phyloP scores from a whole-genome alignment of 148 eudicot genomes.

The Cornus kousa region DNA sequence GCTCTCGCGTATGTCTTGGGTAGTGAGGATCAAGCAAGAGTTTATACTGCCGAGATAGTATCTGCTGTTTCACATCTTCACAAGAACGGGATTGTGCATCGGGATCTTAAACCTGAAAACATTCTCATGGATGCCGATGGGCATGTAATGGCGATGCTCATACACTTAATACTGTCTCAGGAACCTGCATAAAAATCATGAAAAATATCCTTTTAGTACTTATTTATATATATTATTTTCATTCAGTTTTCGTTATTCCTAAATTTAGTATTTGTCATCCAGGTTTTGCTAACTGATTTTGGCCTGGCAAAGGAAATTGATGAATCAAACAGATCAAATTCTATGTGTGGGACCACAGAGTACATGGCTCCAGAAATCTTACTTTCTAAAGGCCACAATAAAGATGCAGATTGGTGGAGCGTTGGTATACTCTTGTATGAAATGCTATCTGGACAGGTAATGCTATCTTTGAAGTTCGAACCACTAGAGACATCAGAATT shows the following conservation, averaged over 20 bases:
- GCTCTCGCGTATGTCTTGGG: constrained; percentile 34
- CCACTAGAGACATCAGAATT: not conserved
- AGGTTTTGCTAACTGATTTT: constrained; percentile 88
- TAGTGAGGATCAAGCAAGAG: constrained; percentile 91
- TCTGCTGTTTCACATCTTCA: constrained; percentile 94
- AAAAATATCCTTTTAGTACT: not conserved
- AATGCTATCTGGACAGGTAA: constrained; percentile 84
- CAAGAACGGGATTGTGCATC: constrained; percentile 86
- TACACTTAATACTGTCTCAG: constrained; percentile 3
- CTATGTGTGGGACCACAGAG: constrained; percentile 90
- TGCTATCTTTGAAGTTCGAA: not conserved
- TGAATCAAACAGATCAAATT: constrained; percentile 80
- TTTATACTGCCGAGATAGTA: constrained; percentile 87
- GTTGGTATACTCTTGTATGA: constrained; percentile 82
- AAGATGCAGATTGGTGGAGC: constrained; percentile 98
- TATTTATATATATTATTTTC: not conserved
- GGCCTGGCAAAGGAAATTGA: constrained; percentile 92
- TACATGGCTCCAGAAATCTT: constrained; percentile 97
- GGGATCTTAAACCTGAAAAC: constrained; percentile 95
- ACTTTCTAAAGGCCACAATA: constrained; percentile 80
- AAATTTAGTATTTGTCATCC: constrained; percentile 15
- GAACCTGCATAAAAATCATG: not conserved
- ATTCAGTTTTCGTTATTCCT: constrained; percentile 5
- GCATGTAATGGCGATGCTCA: constrained; percentile 51
- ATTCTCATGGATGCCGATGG: constrained; percentile 89